Conservation (phyloP, 768 basidiomycete genomes). For the Tylopilus rubrobrunneus region DNA sequence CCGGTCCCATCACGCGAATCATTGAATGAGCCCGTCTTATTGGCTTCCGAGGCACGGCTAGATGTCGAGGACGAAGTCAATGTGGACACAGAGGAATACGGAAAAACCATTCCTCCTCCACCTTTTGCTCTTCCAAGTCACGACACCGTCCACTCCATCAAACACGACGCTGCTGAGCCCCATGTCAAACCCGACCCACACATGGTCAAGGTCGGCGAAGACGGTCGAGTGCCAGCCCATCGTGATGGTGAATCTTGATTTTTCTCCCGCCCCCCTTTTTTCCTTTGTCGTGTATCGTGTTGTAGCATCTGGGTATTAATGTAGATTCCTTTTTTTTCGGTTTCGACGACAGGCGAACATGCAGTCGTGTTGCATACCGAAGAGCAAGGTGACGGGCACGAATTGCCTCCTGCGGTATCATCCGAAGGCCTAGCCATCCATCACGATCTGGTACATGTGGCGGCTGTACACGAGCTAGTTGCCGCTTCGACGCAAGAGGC, state of each 20-base stretch:
- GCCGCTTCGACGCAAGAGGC: conserved; percentile 1
- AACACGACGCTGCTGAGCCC: conserved; percentile 13
- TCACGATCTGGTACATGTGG: neutral
- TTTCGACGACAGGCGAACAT: conserved; percentile 23
- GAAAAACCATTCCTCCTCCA: conserved; percentile 18
- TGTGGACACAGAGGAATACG: conserved; percentile 24
- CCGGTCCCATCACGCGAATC: conserved; percentile 16
- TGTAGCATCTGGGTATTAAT: conserved; percentile 31
- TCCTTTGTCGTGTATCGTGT: conserved; percentile 23
- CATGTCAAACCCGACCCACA: conserved; percentile 13
- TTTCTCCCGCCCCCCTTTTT: conserved; percentile 4
- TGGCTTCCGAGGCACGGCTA: conserved; percentile 1
- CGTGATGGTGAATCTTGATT: conserved; percentile 44
- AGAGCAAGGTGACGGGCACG: conserved; percentile 8
- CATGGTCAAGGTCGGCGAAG: conserved; percentile 12
- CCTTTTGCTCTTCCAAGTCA: conserved; percentile 22
- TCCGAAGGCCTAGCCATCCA: conserved; percentile 4
- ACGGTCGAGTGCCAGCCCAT: conserved; percentile 16
- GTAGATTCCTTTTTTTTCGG: conserved; percentile 5
- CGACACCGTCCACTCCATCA: conserved; percentile 12
- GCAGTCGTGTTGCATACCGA: conserved; percentile 12
- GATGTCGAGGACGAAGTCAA: conserved; percentile 24
- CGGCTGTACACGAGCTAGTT: conserved; percentile 3
- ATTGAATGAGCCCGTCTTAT: conserved; percentile 7
- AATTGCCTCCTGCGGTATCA: neutral